Conservation (phyloP, 768 basidiomycete genomes). For the Serendipita vermifera region DNA sequence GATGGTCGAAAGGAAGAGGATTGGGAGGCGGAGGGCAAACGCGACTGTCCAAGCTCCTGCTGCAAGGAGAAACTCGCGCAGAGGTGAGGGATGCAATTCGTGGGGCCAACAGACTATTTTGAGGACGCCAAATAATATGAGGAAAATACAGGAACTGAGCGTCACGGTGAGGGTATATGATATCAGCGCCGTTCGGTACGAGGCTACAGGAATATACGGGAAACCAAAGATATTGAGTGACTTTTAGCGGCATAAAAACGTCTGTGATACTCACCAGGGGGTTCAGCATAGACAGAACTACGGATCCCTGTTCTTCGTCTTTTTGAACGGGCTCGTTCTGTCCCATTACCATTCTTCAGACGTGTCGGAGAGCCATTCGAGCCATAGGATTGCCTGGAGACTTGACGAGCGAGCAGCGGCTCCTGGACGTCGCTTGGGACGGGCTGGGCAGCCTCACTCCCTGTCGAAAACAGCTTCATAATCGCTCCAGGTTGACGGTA, state of each 20-base stretch:
- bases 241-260: background rate
- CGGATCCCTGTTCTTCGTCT: background rate
- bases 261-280: background rate
- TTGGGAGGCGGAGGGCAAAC: conserved; percentile 38
- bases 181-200: background rate
- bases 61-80: conserved; percentile 52
- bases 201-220: background rate
- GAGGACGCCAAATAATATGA: background rate
- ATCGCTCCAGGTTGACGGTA: too few species aligned
- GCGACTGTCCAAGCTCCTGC: conserved; percentile 48
- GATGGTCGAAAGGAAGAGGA: conserved; percentile 27
- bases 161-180: background rate
- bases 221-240: background rate
- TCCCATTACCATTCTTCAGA: background rate
- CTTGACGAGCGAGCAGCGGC: background rate
- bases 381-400: background rate
- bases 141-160: background rate
- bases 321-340: background rate
- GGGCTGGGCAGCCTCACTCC: too few species aligned
- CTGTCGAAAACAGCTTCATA: too few species aligned
- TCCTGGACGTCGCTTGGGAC: background rate
- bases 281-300: conserved; percentile 3
- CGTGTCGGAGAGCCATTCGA: background rate
- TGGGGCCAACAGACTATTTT: conserved; percentile 9
- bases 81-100: conserved; percentile 19